Conservation (phyloP, 1,284 basidiomycete species). For the Ceratobasidium papillatum region DNA sequence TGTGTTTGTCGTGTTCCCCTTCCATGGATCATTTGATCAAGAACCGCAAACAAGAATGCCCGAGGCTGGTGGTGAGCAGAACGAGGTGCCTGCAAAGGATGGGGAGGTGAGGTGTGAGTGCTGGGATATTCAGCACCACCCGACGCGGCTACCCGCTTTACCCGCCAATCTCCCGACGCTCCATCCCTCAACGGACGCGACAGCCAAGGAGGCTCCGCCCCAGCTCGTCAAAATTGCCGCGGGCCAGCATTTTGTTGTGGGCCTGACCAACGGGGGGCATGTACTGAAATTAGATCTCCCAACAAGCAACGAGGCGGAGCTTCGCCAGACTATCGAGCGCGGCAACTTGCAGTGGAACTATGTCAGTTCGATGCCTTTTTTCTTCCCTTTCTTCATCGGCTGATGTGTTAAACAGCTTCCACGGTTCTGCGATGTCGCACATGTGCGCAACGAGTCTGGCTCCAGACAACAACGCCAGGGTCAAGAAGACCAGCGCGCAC, state of each 20-base stretch:
- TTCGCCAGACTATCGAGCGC: conserved; percentile 45
- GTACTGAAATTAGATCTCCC: conserved; percentile 67
- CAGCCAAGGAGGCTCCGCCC: conserved; percentile 41
- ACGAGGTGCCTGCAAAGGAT: conserved; percentile 49
- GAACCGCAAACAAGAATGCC: conserved; percentile 53
- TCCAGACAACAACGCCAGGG: conserved; percentile 51
- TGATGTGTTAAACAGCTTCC: conserved; percentile 62
- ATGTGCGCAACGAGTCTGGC: conserved; percentile 56
- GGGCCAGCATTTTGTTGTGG: conserved; percentile 71
- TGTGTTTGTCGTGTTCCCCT: conserved; percentile 82
- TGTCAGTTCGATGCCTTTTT: conserved; percentile 54
- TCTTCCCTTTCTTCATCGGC: conserved; percentile 21
- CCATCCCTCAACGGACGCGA: conserved; percentile 8
- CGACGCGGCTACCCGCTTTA: conserved; percentile 60
- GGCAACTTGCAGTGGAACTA: conserved; percentile 68
- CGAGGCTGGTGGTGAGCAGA: neutral
- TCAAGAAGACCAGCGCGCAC: conserved; percentile 48
- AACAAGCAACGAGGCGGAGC: conserved; percentile 46
- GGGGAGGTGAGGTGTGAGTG: conserved; percentile 64
- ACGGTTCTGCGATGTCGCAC: conserved; percentile 68
- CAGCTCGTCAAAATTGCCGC: conserved; percentile 81
- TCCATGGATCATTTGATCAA: conserved; percentile 50
- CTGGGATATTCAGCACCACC: conserved; percentile 65
- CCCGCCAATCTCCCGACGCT: conserved; percentile 49
- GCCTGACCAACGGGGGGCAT: conserved; percentile 79